Evolutionary conservation across 208 protist genomes (phyloP), one percentile per base, ranked within the genome.

Genomic region (Wallacemonas rigidus): DNA sequence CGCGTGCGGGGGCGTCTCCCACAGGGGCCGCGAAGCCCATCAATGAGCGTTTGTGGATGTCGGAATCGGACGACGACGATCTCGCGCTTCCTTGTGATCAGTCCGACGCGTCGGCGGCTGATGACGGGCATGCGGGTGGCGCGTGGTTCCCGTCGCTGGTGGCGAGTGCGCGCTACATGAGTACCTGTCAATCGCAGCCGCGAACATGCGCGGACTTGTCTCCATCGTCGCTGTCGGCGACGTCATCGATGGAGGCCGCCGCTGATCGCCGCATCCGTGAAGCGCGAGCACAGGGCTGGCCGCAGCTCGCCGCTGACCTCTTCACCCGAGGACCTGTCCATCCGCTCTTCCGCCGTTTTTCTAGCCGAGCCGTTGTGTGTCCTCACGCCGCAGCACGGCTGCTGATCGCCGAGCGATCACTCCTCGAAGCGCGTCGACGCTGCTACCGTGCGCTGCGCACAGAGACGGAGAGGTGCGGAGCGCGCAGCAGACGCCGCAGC

Each of bases 31-130:
- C 6, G 8, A 65, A 65, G 60, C 60, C 60, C 6, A 15, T 3
- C 41, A 36, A 65, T 50, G 60, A 65, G 26, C 60, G 17, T 7
- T 35, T 65, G 60, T 65, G 60, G 60, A 65, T 65, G 60, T 8
- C 39, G 40, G 60, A 45, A 8, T 65, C 60, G 12, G 60, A 65
- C 26, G 60, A 65, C 17, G 60, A 65, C 6, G 43, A 62, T 6
- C 15, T 38, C 54, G 48, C 26, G 53, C 53, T 36, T 7, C 26
- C n/a, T 58, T n/a, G 8, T 12, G 45, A 50, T 50, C 8, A 14
- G 45, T 50, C 8, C 45, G 45, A 50, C 45, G 12, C 45, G 45
- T 14, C 45, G 45, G 8, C 12, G 45, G 45, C 6, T 12, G 12
- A 6, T 6, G 14, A 57, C 17, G 5, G 5, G 53, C 53, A 7